Conservation (phyloP, 371 early-diverging fungal species). For the Mortierella sp. region DNA sequence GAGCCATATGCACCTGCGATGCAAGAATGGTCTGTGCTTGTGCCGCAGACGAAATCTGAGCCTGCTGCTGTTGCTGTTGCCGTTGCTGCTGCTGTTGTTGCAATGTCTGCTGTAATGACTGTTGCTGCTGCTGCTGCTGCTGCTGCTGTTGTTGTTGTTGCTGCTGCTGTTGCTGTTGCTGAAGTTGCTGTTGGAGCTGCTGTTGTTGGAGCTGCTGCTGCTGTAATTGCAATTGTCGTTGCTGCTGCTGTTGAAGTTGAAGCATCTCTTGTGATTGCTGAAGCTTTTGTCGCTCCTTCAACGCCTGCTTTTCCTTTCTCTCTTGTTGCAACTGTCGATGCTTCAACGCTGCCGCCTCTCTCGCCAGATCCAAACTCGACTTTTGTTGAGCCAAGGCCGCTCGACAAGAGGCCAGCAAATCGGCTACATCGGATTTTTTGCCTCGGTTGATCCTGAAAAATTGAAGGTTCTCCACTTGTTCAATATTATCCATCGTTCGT, state of each 20-base stretch:
- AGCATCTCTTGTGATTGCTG: not conserved
- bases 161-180: not conserved
- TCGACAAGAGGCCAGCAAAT: constrained; percentile 42
- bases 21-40: too few relatives aligned
- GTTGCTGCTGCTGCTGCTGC: constrained; percentile 9
- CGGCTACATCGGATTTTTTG: constrained; percentile 47
- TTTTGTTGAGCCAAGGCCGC: constrained; percentile 44
- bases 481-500: constrained; percentile 47
- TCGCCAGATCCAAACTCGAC: constrained; percentile 39
- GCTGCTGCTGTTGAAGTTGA: constrained; percentile 12
- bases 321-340: constrained; percentile 17
- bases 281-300: constrained; percentile 14
- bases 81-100: not conserved
- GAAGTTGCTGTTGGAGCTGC: not conserved
- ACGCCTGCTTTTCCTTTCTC: constrained; percentile 10
- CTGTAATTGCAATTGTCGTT: not conserved
- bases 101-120: not conserved
- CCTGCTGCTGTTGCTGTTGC: not conserved
- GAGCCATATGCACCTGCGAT: not conserved
- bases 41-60: too few relatives aligned
- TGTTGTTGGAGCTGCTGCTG: too few relatives aligned
- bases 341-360: constrained; percentile 38
- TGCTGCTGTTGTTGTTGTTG: not conserved
- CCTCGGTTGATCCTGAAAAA: constrained; percentile 47
- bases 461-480: constrained; percentile 28